Percentiles rank a stretch among this genome's conserved stretches.
Evolutionary conservation across 331 rosid genomes (phyloP).

Genomic region (Pyrus hybrid): DNA sequence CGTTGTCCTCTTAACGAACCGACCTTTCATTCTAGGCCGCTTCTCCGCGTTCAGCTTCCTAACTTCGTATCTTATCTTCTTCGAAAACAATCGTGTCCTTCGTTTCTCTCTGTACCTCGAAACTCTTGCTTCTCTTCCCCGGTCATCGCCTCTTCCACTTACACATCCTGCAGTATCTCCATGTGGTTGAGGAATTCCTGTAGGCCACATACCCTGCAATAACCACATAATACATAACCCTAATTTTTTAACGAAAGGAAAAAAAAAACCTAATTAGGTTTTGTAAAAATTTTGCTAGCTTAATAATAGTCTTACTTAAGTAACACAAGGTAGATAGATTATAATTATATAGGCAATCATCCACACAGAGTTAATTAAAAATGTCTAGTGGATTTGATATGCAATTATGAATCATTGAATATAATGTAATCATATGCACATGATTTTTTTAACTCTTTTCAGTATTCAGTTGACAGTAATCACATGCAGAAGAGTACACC

Average conservation of each 20-base stretch:
- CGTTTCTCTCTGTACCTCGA: slow-evolving; percentile 77
- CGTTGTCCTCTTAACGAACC: slow-evolving; percentile 64
- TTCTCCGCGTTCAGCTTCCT: slow-evolving; percentile 82
- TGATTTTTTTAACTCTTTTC: neutral
- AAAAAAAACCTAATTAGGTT: neutral
- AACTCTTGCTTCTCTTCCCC: slow-evolving; percentile 80
- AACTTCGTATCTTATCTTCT: slow-evolving; percentile 78
- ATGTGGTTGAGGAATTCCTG: slow-evolving; percentile 2
- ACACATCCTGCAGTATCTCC: slow-evolving; percentile 12
- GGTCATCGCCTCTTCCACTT: slow-evolving; percentile 10
- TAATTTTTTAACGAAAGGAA: neutral
- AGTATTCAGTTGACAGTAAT: neutral
- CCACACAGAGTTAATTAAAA: neutral
- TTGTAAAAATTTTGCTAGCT: neutral
- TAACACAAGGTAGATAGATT: neutral
- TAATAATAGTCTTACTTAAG: neutral
- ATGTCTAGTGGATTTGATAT: neutral
- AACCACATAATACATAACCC: neutral
- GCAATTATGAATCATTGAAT: neutral
- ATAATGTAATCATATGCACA: neutral
- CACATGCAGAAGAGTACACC: neutral
- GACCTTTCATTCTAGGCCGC: slow-evolving; percentile 84
- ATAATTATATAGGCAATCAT: neutral
- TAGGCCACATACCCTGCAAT: slow-evolving; percentile 29
- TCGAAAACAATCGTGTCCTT: slow-evolving; percentile 66